Evolutionary conservation across 192 early-diverging fungal genomes (phyloP), one percentile per base, ranked within the genome.

Genomic region (Backusella australiensis): DNA sequence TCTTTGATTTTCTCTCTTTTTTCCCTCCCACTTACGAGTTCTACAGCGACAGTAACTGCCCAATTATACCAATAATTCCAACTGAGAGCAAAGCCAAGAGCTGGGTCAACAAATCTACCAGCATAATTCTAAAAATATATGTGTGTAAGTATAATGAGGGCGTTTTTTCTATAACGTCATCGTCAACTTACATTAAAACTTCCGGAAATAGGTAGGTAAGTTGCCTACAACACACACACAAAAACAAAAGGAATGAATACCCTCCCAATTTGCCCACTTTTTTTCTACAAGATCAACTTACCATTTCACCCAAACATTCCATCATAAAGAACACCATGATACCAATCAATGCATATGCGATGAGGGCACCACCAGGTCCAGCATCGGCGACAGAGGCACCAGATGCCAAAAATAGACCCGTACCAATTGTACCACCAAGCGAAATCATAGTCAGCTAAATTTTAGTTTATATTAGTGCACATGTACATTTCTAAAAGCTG

Each of bases 291-390:
- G 7, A n/a, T 23, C n/a, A 52, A 34, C 38, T 41, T 34, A 75
- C 73, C 91, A 97, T 92, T 75, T 97, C 96, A 56, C 93, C 96
- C 68, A 97, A 85, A 46, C 90, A 92, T 17, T 90, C 91, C 85
- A 91, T 90, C 74, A 94, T 85, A 56, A 91, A 92, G 69, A 87
- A 91, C 0, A 94, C 88, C 89, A 92, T 91, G 0, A 87, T 82
- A 67, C 92, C 92, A 32, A 92, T 93, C 38, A 91, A 78, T 34
- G 77, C 68, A 74, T 93, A 97, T 23, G 94, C 92, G 15, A 94
- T 75, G 65, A 97, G 82, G 5, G 91, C 88, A 49, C 96, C 96
- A 1, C 89, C 85, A 1, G 96, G 94, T 2, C 96, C 96, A 0
- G 93, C 95, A 3, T 82, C 77, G 0, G 92, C 88, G 34, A 97